Base-by-base conservation (phyloP, 208 protist genomes). In the Trypanosoma avium region DNA sequence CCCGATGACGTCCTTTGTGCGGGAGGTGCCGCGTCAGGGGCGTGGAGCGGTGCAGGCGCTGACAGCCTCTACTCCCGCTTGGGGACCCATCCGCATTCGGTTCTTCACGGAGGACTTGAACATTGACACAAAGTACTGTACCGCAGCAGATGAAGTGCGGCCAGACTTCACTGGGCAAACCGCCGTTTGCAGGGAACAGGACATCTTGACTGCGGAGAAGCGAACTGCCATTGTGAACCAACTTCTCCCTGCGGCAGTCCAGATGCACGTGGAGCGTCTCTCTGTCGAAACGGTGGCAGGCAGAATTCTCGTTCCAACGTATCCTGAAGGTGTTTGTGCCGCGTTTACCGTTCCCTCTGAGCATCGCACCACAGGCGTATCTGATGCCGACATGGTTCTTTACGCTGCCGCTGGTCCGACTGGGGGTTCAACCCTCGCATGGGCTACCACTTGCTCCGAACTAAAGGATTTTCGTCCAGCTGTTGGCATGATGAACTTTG, bases 351-450 rank as follows among this genome's bases (percentile, higher is more conserved):
- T n/a, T n/a, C n/a, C n/a, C n/a, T n/a, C n/a, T n/a, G n/a, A n/a
- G n/a, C n/a, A n/a, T n/a, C n/a, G n/a, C n/a, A n/a, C n/a, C n/a
- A n/a, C n/a, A n/a, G n/a, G n/a, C n/a, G n/a, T n/a, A n/a, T n/a
- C n/a, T n/a, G n/a, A n/a, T n/a, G n/a, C n/a, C n/a, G n/a, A n/a
- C n/a, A n/a, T n/a, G n/a, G n/a, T 88, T 9, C 4, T 93, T 7
- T 90, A 89, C 67, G 69, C 88, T 5, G 21, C 75, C 5, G 64
- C 86, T 1, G 78, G 50, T 8, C 81, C 81, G 13, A 76, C 65
- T 0, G 8, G 10, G 4, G 17, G 21, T 57, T 52, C 27, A 12
- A 66, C 60, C 9, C 15, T 71, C n/a, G 80, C 83, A 55, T 93
- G 86, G 86, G 80, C 82, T 22, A 53, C 21, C 3, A 38, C 67